Base-by-base conservation (phyloP, 2,329 filamentous ascomycete genomes). In the Ceratocystis papillata region DNA sequence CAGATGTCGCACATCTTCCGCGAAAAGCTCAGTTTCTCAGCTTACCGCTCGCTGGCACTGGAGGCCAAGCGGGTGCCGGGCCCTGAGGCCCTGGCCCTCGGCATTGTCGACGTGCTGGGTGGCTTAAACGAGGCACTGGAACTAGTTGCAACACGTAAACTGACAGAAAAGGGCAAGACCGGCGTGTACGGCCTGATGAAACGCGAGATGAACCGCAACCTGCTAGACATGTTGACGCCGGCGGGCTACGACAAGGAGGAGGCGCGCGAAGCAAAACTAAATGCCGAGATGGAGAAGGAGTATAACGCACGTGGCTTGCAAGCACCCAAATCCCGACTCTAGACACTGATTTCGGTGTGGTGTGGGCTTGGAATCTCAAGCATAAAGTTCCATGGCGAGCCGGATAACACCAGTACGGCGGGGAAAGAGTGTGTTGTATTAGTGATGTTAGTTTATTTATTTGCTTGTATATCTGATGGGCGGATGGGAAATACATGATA, bases 1-100 rank as follows among this genome's bases (percentile, higher is more conserved):
- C 80, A 88, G 67, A 91, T 95, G 88, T 82, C 82, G 65, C 79
- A 80, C 62, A 83, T 94, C 69, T 93, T 94, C 77, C 80, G 88
- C 15, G 77, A 86, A 70, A 94, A 93, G 75, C 74, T 87, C 2
- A 71, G 80, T 0, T 74, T 79, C 7, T 74, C 79, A 0, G 79
- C 80, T 0, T 88, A 86, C 73, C 80, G 87, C 45, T 77, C 78
- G 53, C 76, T 93, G 69, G 82, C 90, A 5, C 80, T 94, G n/a
- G 89, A 92, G 74, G 88, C 87, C 3, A 81, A 80, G 70, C 80
- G 89, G 64, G 90, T 86, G 72, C 77, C 79, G 17, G 87, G 82
- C 0, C 74, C 78, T 2, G 80, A 87, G 57, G 87, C 89, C 0
- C 74, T 90, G 0, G 79, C 82, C 65, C 80, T 79, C 0, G 88